phyloP scores from a whole-genome alignment of 2,329 filamentous ascomycete genomes.

The Colletotrichum chrysophilum region DNA sequence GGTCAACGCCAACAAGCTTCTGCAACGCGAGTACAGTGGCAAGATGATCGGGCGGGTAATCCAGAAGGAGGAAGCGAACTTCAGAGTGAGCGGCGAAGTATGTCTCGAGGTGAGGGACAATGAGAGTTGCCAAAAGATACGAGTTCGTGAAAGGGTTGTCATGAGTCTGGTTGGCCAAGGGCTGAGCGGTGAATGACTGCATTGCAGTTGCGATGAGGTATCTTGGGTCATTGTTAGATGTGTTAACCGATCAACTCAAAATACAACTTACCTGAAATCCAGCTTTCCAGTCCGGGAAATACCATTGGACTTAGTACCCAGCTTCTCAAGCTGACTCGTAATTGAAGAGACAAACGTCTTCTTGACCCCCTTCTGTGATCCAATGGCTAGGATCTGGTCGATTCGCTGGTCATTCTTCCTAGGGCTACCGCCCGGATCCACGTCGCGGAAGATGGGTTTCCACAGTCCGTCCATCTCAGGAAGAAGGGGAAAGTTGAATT shows the following conservation, averaged over 20 bases:
- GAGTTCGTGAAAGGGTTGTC: constrained; percentile 61
- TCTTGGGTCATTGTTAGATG: constrained; percentile 35
- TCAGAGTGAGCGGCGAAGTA: constrained; percentile 59
- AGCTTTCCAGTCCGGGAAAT: constrained; percentile 58
- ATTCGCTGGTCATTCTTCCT: constrained; percentile 40
- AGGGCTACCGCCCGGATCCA: constrained; percentile 29
- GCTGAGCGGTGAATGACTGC: constrained; percentile 60
- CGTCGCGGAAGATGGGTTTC: constrained; percentile 55
- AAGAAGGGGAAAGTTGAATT: constrained; percentile 52
- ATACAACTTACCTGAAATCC: constrained; percentile 57
- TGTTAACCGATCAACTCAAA: not conserved
- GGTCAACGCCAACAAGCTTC: constrained; percentile 57
- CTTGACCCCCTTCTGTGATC: constrained; percentile 59
- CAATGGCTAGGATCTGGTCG: constrained; percentile 66
- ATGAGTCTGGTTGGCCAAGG: constrained; percentile 52
- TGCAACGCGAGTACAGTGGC: constrained; percentile 63
- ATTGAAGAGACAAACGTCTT: constrained; percentile 54
- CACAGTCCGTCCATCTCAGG: constrained; percentile 57
- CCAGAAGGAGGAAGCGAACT: constrained; percentile 62
- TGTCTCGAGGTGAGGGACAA: constrained; percentile 65
- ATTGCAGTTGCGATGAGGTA: constrained; percentile 66
- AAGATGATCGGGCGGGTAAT: constrained; percentile 63
- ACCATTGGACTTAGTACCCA: constrained; percentile 56
- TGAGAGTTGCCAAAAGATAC: constrained; percentile 59
- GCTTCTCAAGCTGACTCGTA: constrained; percentile 56